phyloP scores from a whole-genome alignment of 2,329 filamentous ascomycete genomes.

The Alternaria gaisen region DNA sequence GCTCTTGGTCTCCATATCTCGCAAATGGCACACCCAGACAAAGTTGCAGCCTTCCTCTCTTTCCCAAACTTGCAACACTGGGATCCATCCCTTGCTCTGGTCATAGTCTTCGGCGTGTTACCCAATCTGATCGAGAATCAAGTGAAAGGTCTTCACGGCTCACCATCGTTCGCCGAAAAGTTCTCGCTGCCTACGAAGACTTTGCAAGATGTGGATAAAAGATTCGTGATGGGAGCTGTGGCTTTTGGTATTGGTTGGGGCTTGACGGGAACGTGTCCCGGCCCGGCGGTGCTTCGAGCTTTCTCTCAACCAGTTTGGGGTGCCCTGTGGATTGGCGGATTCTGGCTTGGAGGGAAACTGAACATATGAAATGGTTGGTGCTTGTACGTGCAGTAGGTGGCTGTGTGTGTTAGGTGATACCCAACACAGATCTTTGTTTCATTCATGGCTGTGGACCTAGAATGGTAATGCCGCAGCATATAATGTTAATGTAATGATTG shows the following conservation, averaged over 20 bases:
- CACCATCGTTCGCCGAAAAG: conserved; percentile 53
- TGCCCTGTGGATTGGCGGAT: conserved; percentile 57
- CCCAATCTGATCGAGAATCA: conserved; percentile 53
- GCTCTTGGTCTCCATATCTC: conserved; percentile 61
- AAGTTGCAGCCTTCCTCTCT: conserved; percentile 61
- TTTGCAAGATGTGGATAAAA: conserved; percentile 58
- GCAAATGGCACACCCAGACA: conserved; percentile 61
- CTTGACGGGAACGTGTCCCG: conserved; percentile 61
- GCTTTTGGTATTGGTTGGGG: conserved; percentile 64
- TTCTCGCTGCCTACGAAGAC: conserved; percentile 58
- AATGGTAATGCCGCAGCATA: neutral
- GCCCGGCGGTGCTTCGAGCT: conserved; percentile 59
- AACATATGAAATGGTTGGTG: neutral
- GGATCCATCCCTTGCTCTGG: conserved; percentile 61
- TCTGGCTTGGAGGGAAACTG: conserved; percentile 51
- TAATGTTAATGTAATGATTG: neutral
- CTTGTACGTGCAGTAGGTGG: neutral
- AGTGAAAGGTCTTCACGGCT: conserved; percentile 33
- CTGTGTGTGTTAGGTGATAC: neutral
- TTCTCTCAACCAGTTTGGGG: conserved; percentile 61
- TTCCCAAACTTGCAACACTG: conserved; percentile 54
- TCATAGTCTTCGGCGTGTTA: conserved; percentile 60
- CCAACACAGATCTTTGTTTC: neutral
- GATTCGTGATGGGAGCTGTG: conserved; percentile 58
- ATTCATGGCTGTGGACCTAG: neutral